A percentile compares a stretch with the other conserved stretches of the same genome.
Evolutionary conservation across 495 filamentous ascomycete species (phyloP).

Genomic region (Trichoderma erinaceum): DNA sequence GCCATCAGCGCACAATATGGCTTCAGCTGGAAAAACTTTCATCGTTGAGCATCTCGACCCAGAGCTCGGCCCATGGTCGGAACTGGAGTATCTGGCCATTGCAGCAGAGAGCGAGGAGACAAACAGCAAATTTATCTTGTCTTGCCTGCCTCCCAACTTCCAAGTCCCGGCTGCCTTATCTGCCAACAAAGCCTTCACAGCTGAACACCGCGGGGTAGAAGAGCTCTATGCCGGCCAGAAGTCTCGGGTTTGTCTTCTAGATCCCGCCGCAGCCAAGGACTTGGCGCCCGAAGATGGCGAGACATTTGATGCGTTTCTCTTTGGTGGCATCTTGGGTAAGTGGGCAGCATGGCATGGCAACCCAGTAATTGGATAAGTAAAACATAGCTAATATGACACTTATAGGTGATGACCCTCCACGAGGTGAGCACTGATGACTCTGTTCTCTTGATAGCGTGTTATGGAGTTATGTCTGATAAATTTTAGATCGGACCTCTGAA

Average conservation of each 20-base stretch:
- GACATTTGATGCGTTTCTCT: constrained; percentile 83
- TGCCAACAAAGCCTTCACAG: constrained; percentile 51
- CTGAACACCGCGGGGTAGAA: constrained; percentile 71
- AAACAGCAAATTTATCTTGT: constrained; percentile 70
- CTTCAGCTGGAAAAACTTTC: constrained; percentile 51
- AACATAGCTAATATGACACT: constrained; percentile 8
- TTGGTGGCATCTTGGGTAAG: constrained; percentile 91
- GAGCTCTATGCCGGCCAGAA: constrained; percentile 58
- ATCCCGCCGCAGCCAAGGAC: constrained; percentile 75
- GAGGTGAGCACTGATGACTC: constrained; percentile 54
- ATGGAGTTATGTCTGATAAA: constrained; percentile 16
- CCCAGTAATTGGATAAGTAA: not conserved
- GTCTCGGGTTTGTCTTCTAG: constrained; percentile 75
- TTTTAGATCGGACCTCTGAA: constrained; percentile 82
- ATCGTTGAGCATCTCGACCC: constrained; percentile 91
- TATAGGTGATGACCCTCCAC: constrained; percentile 85
- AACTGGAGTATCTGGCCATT: constrained; percentile 82
- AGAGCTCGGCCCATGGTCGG: constrained; percentile 90
- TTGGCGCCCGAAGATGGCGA: constrained; percentile 76
- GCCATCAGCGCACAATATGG: constrained; percentile 4
- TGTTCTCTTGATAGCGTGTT: not conserved
- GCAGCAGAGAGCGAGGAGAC: constrained; percentile 66
- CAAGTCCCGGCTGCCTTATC: constrained; percentile 59
- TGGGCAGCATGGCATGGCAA: constrained; percentile 14
- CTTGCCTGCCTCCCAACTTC: constrained; percentile 67